phyloP scores from a whole-genome alignment of 2,329 filamentous ascomycete genomes.

The Daldinia sp. region DNA sequence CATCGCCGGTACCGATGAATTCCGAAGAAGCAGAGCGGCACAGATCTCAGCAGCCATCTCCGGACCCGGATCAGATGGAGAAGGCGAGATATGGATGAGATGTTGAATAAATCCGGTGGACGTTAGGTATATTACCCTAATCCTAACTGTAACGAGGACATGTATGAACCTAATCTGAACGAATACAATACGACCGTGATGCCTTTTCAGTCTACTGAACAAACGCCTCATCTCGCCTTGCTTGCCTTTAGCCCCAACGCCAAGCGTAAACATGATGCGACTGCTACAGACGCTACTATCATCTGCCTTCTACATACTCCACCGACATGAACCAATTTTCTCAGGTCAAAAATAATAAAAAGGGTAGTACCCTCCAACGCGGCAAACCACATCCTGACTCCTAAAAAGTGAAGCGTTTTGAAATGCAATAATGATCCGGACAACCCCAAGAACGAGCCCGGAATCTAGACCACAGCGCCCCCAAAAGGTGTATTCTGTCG shows the following conservation, averaged over 20 bases:
- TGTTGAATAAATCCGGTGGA: slow-evolving; percentile 8
- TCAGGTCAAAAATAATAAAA: not conserved
- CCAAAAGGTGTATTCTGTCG: slow-evolving; percentile 74
- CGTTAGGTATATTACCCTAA: slow-evolving; percentile 35
- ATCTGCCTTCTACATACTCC: not conserved
- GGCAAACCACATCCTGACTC: slow-evolving; percentile 8
- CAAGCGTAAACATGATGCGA: slow-evolving; percentile 21
- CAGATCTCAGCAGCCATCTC: slow-evolving; percentile 2
- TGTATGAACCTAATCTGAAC: slow-evolving; percentile 19
- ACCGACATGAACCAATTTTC: not conserved
- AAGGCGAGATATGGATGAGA: slow-evolving; percentile 7
- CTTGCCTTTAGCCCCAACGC: slow-evolving; percentile 18
- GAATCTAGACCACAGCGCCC: slow-evolving; percentile 59
- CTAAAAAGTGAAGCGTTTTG: slow-evolving; percentile 6
- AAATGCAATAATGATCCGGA: not conserved
- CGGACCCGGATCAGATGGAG: slow-evolving; percentile 4
- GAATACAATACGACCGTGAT: slow-evolving; percentile 26
- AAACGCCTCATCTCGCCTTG: slow-evolving; percentile 23
- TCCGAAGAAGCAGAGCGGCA: slow-evolving; percentile 22
- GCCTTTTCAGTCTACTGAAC: not conserved
- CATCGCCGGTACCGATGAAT: slow-evolving; percentile 32
- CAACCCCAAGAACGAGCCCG: not conserved
- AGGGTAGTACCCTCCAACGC: not conserved
- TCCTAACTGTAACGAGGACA: slow-evolving; percentile 27
- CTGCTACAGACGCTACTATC: slow-evolving; percentile 9